Conservation (phyloP, 2,329 filamentous ascomycete genomes). For the Triangularia setosa region DNA sequence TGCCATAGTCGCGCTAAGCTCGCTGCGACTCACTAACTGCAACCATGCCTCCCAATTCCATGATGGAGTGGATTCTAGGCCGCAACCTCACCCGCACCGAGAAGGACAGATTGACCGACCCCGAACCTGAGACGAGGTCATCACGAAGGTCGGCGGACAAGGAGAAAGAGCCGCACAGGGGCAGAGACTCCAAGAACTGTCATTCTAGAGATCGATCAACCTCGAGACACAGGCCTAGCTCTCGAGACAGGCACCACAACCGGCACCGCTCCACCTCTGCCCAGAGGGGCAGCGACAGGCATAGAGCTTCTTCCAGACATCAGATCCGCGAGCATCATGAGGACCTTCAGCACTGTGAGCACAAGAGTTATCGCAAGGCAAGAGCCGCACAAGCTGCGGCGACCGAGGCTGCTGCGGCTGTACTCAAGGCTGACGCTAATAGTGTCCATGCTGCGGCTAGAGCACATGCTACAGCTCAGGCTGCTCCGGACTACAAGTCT, state of each 20-base stretch:
- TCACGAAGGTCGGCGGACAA: constrained; percentile 36
- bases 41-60: background rate
- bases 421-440: background rate
- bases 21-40: background rate
- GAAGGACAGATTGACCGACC: background rate
- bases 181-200: constrained; percentile 5
- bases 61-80: constrained; percentile 1
- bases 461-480: too few species aligned
- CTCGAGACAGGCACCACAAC: background rate
- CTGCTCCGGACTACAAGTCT: background rate
- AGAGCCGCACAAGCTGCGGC: constrained; percentile 17
- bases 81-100: background rate
- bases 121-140: background rate
- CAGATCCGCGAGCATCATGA: background rate
- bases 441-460: too few species aligned
- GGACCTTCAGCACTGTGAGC: background rate
- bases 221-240: background rate
- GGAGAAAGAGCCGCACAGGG: constrained; percentile 35
- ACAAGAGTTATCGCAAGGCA: background rate
- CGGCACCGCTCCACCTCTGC: background rate
- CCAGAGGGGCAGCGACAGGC: background rate
- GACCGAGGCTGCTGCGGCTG: constrained; percentile 5
- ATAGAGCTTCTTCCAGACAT: background rate
- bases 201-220: constrained; percentile 34
- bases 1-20: background rate